Base-by-base conservation (phyloP, 2,329 filamentous ascomycete species). In the Didymellaceae sp. region DNA sequence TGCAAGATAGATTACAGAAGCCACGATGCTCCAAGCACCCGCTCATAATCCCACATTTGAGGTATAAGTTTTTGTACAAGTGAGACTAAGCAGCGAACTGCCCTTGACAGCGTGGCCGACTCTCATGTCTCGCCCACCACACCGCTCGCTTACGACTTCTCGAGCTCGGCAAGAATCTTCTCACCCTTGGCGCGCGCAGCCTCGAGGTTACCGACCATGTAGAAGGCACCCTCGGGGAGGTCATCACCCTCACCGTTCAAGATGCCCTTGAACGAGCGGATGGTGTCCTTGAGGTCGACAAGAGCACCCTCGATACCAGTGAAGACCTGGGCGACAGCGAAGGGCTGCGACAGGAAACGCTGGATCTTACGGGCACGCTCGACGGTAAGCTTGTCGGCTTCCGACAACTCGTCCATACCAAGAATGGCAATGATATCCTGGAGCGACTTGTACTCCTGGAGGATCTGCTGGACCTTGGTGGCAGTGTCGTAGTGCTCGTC, bases 341-440 rank as follows among this genome's bases (percentile, higher is more conserved):
- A 99, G 76, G 94, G 94, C 86, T 99, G 94, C 80, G 86, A 90
- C 85, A 99, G 85, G 91, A 99, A 99, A 89, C 92, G 90, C 86
- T 99, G 94, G 77, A 99, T 88, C 87, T 97, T 97, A 85, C 94
- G 93, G 80, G 94, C 94, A 87, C 94, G 94, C 89, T 99, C 94
- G 85, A 99, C 94, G 71, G 94, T 97, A 74, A 99, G 87, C 89
- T 99, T 97, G 81, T 99, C 94, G 72, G 90, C 89, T 85, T 97
- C 94, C 63, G 94, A 97, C 81, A 99, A 82, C 79, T 99, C 94
- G 80, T 99, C 94, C 94, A 99, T 97, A 88, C 93, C 93, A 77
- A 97, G 82, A 91, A 99, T 99, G 80, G 94, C 94, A 85, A 97
- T 97, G 87, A 99, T 99, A 84, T 99, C 94, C 84, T 99, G 94